Conservation (phyloP, 2,329 filamentous ascomycete genomes). For the Aspergillus floridensis region DNA sequence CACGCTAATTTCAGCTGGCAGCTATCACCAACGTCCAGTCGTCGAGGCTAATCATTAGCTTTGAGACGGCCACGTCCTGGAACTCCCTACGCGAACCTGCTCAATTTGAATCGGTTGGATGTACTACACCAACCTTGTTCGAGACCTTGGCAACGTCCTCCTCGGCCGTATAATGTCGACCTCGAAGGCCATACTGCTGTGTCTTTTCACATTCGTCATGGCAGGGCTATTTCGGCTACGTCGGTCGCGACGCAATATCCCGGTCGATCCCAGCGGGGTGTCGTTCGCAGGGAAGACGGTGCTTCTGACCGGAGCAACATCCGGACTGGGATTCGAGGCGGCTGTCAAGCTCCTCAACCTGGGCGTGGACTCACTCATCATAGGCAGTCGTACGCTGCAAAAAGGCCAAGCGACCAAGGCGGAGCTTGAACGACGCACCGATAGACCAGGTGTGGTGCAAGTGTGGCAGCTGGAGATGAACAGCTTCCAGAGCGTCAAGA, state of each 20-base stretch:
- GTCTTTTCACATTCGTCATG: constrained; percentile 19
- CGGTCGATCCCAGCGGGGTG: constrained; percentile 33
- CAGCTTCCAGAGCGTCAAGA: constrained; percentile 45
- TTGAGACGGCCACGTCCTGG: background rate
- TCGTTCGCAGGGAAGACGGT: constrained; percentile 48
- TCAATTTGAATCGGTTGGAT: background rate
- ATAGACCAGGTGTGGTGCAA: constrained; percentile 37
- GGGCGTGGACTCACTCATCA: constrained; percentile 44
- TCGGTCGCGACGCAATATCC: constrained; percentile 34
- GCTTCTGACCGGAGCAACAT: constrained; percentile 52
- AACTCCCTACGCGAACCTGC: background rate
- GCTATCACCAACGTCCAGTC: background rate
- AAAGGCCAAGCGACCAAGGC: constrained; percentile 45
- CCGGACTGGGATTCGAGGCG: constrained; percentile 52
- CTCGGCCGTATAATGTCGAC: background rate
- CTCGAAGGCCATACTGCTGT: background rate
- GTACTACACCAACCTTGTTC: background rate
- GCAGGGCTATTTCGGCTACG: constrained; percentile 30
- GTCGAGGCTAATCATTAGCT: background rate
- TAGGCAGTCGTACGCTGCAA: constrained; percentile 45
- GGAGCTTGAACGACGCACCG: constrained; percentile 35
- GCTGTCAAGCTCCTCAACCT: constrained; percentile 48
- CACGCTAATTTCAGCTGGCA: constrained; percentile 2
- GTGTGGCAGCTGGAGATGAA: constrained; percentile 49
- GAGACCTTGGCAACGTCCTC: background rate